Base-by-base conservation (phyloP, 768 basidiomycete species). In the Lactifluus subvellereus region DNA sequence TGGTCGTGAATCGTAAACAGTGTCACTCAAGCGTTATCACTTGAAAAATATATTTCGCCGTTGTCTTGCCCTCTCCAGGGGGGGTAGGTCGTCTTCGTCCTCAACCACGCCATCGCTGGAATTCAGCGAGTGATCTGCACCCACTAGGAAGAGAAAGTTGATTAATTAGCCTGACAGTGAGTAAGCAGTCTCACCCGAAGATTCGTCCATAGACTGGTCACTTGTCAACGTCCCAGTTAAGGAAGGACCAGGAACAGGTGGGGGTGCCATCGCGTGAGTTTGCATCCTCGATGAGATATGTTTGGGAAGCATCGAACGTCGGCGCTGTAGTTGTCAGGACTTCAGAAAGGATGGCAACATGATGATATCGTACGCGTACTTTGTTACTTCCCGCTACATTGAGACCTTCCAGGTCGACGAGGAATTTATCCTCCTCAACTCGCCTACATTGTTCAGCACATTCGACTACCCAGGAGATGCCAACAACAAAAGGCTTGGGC, bases 381-480 rank as follows among this genome's bases (percentile, higher is more conserved):
- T 89, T 90, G 70, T 79, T 80, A 7, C 74, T 77, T 20, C 85
- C 84, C 4, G 82, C 82, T 27, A 88, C 77, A 58, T 86, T 84
- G 56, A 77, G 75, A 38, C 67, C 62, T 10, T 77, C 84, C 3
- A 91, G 74, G 69, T 90, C 84, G 56, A 93, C 79, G 37, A 85
- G 74, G 70, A 84, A 89, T 49, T 75, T 79, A 4, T 76, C 72
- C 71, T 92, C 92, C 27, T 87, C 89, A 3, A 88, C 82, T 50
- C 74, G 81, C 43, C 72, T 72, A 50, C 80, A 78, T 65, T 85
- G 82, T 68, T 94, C 91, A 2, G 82, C 87, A 67, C 91, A 95
- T 69, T 91, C 86, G 2, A 94, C 89, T 5, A 95, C 88, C 93
- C 93, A 94, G 18, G 84, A 87, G 67, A 94, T 90, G 8, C 91